A percentile compares a stretch with the other conserved stretches of the same genome.
These are phyloP conservation scores for Penicillium simplicissimum DNA, from an alignment of 495 filamentous ascomycete species.

Conservation along the genomic window DNA sequence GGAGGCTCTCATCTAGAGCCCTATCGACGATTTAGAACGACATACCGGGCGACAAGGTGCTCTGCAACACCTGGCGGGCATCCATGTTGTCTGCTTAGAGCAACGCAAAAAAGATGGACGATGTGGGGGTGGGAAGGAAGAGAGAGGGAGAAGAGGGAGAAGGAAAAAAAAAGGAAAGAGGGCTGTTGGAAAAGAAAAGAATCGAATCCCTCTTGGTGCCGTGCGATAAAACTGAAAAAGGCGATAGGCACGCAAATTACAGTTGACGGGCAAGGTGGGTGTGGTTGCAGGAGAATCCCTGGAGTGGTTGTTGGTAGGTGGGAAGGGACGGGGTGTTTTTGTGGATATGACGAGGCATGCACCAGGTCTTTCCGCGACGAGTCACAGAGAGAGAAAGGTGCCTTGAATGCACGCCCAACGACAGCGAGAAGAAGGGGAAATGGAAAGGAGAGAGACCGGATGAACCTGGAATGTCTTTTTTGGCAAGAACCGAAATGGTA, in stretches of 20 bases:
- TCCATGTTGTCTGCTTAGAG: constrained; percentile 58
- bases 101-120: constrained; percentile 25
- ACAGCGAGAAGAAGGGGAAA: background rate
- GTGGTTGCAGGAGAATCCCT: constrained; percentile 26
- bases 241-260: constrained; percentile 21
- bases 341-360: constrained; percentile 47
- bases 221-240: constrained; percentile 16
- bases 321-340: constrained; percentile 41
- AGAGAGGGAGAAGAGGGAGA: constrained; percentile 27
- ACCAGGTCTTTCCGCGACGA: constrained; percentile 37
- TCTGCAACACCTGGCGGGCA: constrained; percentile 82
- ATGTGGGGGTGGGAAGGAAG: constrained; percentile 28
- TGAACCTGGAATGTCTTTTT: background rate
- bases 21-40: constrained; percentile 12
- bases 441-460: background rate
- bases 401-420: constrained; percentile 28
- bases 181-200: constrained; percentile 15
- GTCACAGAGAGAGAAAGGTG: constrained; percentile 31
- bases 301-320: constrained; percentile 26
- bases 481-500: constrained; percentile 9
- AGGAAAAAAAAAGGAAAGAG: constrained; percentile 29
- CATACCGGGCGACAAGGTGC: constrained; percentile 87
- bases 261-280: constrained; percentile 22
- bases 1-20: background rate
- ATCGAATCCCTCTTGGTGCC: constrained; percentile 16